These are phyloP conservation scores for Fusarium domesticum DNA, from an alignment of 2,329 filamentous ascomycete species.

Conservation along the genomic window DNA sequence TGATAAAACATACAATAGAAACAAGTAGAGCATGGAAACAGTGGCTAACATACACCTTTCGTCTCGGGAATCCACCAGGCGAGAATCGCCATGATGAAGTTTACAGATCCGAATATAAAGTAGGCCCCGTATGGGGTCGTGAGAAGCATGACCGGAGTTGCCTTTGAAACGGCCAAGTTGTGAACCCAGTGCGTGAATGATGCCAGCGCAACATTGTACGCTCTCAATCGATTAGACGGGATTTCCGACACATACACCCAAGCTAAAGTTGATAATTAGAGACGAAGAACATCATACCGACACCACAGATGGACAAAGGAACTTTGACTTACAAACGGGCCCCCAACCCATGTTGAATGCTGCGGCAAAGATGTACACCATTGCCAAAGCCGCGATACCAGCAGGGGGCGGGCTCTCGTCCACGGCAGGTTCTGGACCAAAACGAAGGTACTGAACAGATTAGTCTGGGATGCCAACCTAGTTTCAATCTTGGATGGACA, in stretches of 20 bases:
- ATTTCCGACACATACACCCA: slow-evolving; percentile 58
- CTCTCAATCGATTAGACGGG: slow-evolving; percentile 55
- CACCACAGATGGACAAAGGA: not conserved
- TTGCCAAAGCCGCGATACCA: slow-evolving; percentile 53
- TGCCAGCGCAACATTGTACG: slow-evolving; percentile 58
- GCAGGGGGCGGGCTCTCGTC: slow-evolving; percentile 38
- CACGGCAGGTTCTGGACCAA: slow-evolving; percentile 37
- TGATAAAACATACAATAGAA: not conserved
- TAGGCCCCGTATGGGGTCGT: slow-evolving; percentile 44
- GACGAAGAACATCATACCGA: not conserved
- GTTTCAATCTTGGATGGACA: not conserved
- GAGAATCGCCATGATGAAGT: slow-evolving; percentile 55
- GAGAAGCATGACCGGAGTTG: slow-evolving; percentile 59
- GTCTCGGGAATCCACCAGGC: slow-evolving; percentile 50
- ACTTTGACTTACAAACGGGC: slow-evolving; percentile 52
- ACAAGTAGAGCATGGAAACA: not conserved
- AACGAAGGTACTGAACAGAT: slow-evolving; percentile 47
- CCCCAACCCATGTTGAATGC: slow-evolving; percentile 64
- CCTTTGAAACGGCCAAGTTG: slow-evolving; percentile 61
- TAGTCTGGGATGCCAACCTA: not conserved
- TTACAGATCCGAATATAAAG: slow-evolving; percentile 57
- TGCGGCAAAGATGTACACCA: slow-evolving; percentile 61
- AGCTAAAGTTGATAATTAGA: slow-evolving; percentile 7
- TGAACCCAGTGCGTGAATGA: slow-evolving; percentile 63
- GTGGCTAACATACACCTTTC: slow-evolving; percentile 44